Conservation (phyloP, 768 basidiomycete genomes). For the Cystofilobasidium bisporidii region DNA sequence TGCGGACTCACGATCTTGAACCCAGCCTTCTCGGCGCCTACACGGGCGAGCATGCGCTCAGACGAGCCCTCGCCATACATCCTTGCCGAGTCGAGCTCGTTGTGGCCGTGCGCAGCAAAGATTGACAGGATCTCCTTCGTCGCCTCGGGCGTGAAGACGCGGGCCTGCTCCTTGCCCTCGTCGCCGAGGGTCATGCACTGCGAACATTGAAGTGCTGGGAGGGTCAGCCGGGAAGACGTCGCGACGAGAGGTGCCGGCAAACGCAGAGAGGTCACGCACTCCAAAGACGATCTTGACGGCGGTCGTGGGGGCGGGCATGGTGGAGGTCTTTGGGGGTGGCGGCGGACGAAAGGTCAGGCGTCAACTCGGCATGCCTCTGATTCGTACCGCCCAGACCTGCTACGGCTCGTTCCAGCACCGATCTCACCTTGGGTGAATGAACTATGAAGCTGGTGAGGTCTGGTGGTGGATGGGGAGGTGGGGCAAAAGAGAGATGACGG, state of each 20-base stretch:
- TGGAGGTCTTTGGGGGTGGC: neutral
- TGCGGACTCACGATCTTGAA: neutral
- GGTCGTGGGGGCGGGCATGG: neutral
- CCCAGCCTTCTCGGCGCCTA: conserved; percentile 4
- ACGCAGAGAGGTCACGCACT: neutral
- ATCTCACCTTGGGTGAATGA: too few species aligned
- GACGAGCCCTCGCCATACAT: conserved; percentile 51
- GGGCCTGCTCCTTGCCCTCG: conserved; percentile 42
- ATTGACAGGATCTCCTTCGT: conserved; percentile 45
- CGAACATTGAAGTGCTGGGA: too few species aligned
- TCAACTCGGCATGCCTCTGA: too few species aligned
- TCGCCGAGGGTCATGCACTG: conserved; percentile 36
- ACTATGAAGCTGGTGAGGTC: too few species aligned
- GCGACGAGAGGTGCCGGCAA: too few species aligned
- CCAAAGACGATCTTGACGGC: neutral
- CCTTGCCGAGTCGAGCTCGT: conserved; percentile 29
- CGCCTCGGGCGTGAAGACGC: conserved; percentile 36
- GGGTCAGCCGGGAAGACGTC: too few species aligned
- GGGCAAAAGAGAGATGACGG: too few species aligned
- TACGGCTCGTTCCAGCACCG: too few species aligned
- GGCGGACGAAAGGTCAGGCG: neutral
- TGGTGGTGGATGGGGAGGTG: too few species aligned
- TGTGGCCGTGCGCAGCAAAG: conserved; percentile 33
- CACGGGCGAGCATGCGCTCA: conserved; percentile 37
- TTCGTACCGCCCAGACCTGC: too few species aligned